Evolutionary conservation across 805 yeast species (phyloP), one percentile per base, ranked within the genome.

Genomic region (Yamadazyma laniorum): DNA sequence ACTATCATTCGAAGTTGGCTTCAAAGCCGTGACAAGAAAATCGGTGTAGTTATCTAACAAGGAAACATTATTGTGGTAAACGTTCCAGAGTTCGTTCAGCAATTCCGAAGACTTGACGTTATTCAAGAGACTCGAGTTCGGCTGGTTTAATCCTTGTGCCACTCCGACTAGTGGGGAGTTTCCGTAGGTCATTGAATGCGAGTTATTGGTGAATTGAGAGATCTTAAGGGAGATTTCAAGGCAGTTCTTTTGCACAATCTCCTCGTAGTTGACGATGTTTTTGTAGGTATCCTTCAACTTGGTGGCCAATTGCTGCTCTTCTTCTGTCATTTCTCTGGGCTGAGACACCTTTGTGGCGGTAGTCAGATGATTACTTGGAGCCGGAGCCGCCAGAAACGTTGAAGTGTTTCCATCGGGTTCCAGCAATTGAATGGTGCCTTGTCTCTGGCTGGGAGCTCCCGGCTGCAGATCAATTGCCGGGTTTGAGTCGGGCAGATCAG

Each of bases 221-320:
- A 84, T 51, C 65, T 80, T 56, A 60, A 73, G 53, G 62, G 83
- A 61, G 58, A 74, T 58, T 53, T 79, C 72, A 53, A 77, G 70
- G 53, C 88, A 85, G 45, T 80, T 79, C 46, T 80, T 82, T 55
- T 82, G 89, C 15, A 83, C 77, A 39, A 77, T 77, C 40, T 78
- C 79, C 61, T 83, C 90, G 44, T 76, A 72, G 45, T 77, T 76
- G 32, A 83, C 79, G 28, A 83, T 84, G 35, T 75, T 68, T 50
- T 82, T 81, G 57, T 83, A 84, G 3, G 88, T 81, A 52, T 83
- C 89, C 56, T 84, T 87, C 18, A 84, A 57, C 53, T 82, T 82
- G 2, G 82, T 69, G 2, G 86, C 86, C 32, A 84, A 62, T 35
- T 77, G 77, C 48, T 77, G 84, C 55, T 79, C 85, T 51, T 78